phyloP scores from a whole-genome alignment of 306 rosid species.

The Inga oerstediana region DNA sequence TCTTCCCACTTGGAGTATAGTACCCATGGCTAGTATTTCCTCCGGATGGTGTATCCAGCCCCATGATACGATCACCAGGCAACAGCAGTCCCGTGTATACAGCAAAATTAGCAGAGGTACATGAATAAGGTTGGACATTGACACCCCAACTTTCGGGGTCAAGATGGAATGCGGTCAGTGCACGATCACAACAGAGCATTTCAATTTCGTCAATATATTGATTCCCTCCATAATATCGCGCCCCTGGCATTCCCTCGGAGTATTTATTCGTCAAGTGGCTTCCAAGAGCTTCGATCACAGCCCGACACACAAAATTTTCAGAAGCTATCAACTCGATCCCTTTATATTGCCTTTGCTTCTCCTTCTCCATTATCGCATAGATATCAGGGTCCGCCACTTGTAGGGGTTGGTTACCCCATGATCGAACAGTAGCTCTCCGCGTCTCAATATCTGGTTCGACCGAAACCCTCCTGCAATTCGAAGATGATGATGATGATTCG shows the following conservation, averaged over 20 bases:
- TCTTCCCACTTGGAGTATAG: conserved; percentile 85
- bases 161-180: conserved; percentile 70
- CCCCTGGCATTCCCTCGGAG: conserved; percentile 94
- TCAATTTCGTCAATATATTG: conserved; percentile 87
- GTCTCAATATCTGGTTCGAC: conserved; percentile 59
- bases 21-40: conserved; percentile 96
- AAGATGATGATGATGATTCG: conserved; percentile 58
- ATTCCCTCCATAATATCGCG: conserved; percentile 80
- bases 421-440: conserved; percentile 58
- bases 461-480: conserved; percentile 43
- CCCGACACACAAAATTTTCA: conserved; percentile 83
- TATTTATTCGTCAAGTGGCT: conserved; percentile 90
- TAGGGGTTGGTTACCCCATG: conserved; percentile 76
- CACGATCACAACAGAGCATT: conserved; percentile 77
- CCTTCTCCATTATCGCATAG: conserved; percentile 75
- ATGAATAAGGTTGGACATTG: conserved; percentile 91
- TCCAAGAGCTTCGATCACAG: conserved; percentile 92
- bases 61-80: conserved; percentile 94
- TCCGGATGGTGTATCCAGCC: conserved; percentile 94
- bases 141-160: conserved; percentile 83
- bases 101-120: conserved; percentile 92
- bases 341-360: conserved; percentile 70
- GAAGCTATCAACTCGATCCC: conserved; percentile 94
- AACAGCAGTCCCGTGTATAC: conserved; percentile 80
- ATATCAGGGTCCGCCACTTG: conserved; percentile 71